These are phyloP conservation scores for Aspergillus alliaceus DNA, from an alignment of 2,329 filamentous ascomycete genomes.

Conservation along the genomic window DNA sequence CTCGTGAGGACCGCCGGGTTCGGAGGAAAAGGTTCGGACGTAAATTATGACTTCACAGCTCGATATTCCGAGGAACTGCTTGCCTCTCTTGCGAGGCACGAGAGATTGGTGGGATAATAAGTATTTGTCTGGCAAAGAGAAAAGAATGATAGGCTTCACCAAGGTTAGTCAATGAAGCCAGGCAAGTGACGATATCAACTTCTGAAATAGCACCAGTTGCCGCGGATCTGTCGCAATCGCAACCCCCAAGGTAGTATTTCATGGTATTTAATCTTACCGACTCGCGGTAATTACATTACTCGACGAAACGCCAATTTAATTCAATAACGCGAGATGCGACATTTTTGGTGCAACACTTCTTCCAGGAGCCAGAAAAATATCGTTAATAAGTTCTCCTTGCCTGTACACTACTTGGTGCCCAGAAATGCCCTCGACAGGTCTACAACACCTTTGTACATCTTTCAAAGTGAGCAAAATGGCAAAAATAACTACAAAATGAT, in stretches of 20 bases:
- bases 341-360: not conserved
- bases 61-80: not conserved
- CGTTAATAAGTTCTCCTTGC: too few relatives aligned
- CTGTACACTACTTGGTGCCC: too few relatives aligned
- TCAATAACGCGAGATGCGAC: not conserved
- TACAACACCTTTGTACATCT: too few relatives aligned
- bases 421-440: too few relatives aligned
- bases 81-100: not conserved
- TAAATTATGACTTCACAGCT: constrained; percentile 9
- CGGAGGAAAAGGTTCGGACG: constrained; percentile 29
- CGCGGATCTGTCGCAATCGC: constrained; percentile 25
- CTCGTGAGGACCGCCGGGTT: constrained; percentile 34
- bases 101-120: not conserved
- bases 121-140: not conserved
- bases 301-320: too few relatives aligned
- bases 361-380: too few relatives aligned
- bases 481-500: too few relatives aligned
- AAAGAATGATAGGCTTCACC: too few relatives aligned
- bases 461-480: too few relatives aligned
- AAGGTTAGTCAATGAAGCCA: not conserved
- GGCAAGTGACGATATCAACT: not conserved
- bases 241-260: not conserved
- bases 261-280: not conserved
- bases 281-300: not conserved
- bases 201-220: constrained; percentile 1